Base-by-base conservation (phyloP, 2,329 filamentous ascomycete species). In the Gaeumannomyces sp. region DNA sequence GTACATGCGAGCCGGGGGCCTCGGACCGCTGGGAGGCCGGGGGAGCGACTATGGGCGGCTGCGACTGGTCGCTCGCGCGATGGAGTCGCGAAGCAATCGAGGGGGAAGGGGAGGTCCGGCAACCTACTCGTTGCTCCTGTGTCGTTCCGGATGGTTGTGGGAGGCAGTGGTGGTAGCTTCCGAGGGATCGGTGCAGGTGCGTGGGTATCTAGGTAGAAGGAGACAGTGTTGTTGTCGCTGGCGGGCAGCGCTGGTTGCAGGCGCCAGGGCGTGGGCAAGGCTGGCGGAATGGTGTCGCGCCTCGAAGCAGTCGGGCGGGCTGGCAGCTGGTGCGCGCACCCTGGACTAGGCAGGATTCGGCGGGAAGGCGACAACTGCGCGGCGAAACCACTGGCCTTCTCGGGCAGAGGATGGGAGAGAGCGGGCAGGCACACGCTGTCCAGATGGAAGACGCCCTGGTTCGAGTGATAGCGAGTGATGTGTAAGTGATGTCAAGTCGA, bases 1-100 rank as follows among this genome's bases (percentile, higher is more conserved):
- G 67, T 58, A 63, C 62, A 63, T 63, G 35, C 57, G 62, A 56
- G 62, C 57, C 57, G 57, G 57, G 45, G 45, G 45, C 45, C 45
- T 53, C 45, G 45, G 22, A 8, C 45, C 45, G 45, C 45, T 53
- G 45, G 22, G 45, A 53, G 22, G 22, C 22, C 45, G 22, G 45
- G 22, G n/a, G 45, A 53, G 22, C 19, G 45, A 19, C 45, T 53
- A 4, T 53, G 45, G 45, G 45, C 22, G 6, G 45, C 45, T 53
- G 14, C 19, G 22, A 25, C 45, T 3, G 22, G 45, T 25, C 45
- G 45, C 19, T 53, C 22, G 45, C 45, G 45, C 45, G 22, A n/a
- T 25, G 22, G 8, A 53, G 45, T 25, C 45, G 45, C 45, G 22
- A n/a, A 53, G 45, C 45, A 25, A n/a, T n/a, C 19, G 22, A 53